Conservation (phyloP, 371 early-diverging fungal genomes). For the Aphelidium insulamus region DNA sequence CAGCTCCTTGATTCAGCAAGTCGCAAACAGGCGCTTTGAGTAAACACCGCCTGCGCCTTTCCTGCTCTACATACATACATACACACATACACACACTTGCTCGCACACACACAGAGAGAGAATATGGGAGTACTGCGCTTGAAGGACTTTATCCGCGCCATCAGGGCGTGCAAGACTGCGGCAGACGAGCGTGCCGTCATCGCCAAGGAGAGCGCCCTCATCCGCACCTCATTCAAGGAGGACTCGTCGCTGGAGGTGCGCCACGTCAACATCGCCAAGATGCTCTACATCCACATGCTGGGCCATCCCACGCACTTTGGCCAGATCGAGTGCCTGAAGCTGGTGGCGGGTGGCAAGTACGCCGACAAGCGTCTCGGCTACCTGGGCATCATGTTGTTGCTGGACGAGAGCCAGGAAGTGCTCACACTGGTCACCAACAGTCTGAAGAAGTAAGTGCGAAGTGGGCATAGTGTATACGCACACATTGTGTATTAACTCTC, state of each 20-base stretch:
- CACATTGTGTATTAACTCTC: background rate
- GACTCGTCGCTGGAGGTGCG: constrained; percentile 54
- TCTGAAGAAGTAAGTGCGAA: constrained; percentile 57
- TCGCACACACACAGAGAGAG: too few relatives aligned
- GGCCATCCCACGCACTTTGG: constrained; percentile 96
- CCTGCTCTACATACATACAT: too few relatives aligned
- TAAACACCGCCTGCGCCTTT: too few relatives aligned
- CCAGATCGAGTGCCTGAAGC: constrained; percentile 91
- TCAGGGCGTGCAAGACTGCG: constrained; percentile 86
- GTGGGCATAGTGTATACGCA: background rate
- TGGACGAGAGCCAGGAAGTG: constrained; percentile 91
- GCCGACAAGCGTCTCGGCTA: constrained; percentile 91
- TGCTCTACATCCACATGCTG: constrained; percentile 91
- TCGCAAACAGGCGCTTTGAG: too few relatives aligned
- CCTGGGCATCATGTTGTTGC: constrained; percentile 81
- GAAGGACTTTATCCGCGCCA: constrained; percentile 82
- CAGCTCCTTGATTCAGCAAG: too few relatives aligned
- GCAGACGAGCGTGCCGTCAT: constrained; percentile 96
- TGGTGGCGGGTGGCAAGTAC: constrained; percentile 78
- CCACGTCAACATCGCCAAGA: constrained; percentile 77
- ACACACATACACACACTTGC: too few relatives aligned
- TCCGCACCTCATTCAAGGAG: constrained; percentile 81
- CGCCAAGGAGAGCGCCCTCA: constrained; percentile 85
- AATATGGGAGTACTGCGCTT: constrained; percentile 7
- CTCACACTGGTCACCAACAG: constrained; percentile 90